Evolutionary conservation across 768 basidiomycete species (phyloP).

Genomic region (Russula compacta): DNA sequence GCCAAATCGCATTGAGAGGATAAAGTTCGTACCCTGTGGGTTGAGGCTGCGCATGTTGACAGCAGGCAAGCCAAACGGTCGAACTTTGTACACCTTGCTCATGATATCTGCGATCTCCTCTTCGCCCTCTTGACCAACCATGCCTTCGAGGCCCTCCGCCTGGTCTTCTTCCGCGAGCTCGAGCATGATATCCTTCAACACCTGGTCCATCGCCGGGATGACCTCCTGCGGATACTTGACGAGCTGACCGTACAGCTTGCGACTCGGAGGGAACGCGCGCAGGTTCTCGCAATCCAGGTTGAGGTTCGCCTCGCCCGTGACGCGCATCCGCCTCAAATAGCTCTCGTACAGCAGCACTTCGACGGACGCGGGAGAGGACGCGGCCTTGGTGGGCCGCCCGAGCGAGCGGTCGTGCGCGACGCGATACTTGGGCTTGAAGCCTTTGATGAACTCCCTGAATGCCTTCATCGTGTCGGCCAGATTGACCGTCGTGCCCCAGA

Average conservation of each 20-base stretch:
- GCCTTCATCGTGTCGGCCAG: slow-evolving; percentile 84
- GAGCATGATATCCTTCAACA: slow-evolving; percentile 87
- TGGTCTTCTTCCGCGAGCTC: slow-evolving; percentile 79
- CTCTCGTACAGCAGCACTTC: slow-evolving; percentile 67
- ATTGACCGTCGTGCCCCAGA: slow-evolving; percentile 97
- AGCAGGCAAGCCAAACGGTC: slow-evolving; percentile 76
- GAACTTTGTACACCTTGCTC: slow-evolving; percentile 81
- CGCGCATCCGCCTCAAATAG: slow-evolving; percentile 78
- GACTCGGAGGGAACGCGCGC: slow-evolving; percentile 73
- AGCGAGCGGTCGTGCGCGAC: slow-evolving; percentile 57
- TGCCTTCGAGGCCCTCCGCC: slow-evolving; percentile 58
- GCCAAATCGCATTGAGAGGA: background rate
- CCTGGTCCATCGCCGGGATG: slow-evolving; percentile 94
- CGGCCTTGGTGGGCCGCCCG: slow-evolving; percentile 40
- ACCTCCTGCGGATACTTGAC: slow-evolving; percentile 95
- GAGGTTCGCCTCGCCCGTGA: slow-evolving; percentile 86
- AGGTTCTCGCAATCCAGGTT: slow-evolving; percentile 88
- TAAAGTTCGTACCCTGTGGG: slow-evolving; percentile 59
- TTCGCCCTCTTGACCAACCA: slow-evolving; percentile 66
- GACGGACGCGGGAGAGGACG: slow-evolving; percentile 54
- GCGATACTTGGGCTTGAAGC: slow-evolving; percentile 91
- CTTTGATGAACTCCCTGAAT: slow-evolving; percentile 81
- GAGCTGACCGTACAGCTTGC: slow-evolving; percentile 77
- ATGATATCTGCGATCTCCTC: slow-evolving; percentile 87
- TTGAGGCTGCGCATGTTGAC: slow-evolving; percentile 95